Base-by-base conservation (phyloP, 2,329 filamentous ascomycete genomes). In the Alternaria ethzedia region DNA sequence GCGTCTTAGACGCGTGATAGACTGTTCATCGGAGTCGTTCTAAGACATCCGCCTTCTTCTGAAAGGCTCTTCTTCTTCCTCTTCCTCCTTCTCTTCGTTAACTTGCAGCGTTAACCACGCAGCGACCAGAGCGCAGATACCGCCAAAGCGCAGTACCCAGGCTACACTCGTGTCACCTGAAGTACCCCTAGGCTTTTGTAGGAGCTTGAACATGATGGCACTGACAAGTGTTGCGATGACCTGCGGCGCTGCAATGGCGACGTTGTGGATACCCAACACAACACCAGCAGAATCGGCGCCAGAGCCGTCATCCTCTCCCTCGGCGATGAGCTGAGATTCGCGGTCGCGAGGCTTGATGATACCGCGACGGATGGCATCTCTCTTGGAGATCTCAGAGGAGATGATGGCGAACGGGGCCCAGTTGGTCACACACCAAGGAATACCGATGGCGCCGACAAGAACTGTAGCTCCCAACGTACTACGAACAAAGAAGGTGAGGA, bases 361-460 rank as follows among this genome's bases (percentile, higher is more conserved):
- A 12, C 84, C 82, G 21, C 88, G 85, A 55, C 86, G 84, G 51
- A 89, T 86, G 25, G 90, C 89, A 75, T 97, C 92, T 6, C 93
- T 90, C 64, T 90, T 91, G 64, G 91, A 92, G 66, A 98, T 94
- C 79, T 98, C 95, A 6, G 93, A 93, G 49, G 93, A 94, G 77
- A 98, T 97, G 71, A 98, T 91, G 43, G 95, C 94, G 83, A 95
- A 98, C 0, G 95, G 95, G 0, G 94, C 95, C 95, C 95, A 98
- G 25, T 96, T 88, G 2, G 94, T 94, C 73, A 97, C 83, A 21
- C 94, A 94, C 95, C 95, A 98, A 1, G 93, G 94, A 62, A 98
- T 89, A 32, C 95, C 95, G 51, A 97, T 89, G 23, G 96, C 82
- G 1, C 90, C 92, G 59, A 97, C 90, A 32, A 97, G 86, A 2